phyloP scores from a whole-genome alignment of 2,329 filamentous ascomycete genomes.

The Biscogniauxia sp. region DNA sequence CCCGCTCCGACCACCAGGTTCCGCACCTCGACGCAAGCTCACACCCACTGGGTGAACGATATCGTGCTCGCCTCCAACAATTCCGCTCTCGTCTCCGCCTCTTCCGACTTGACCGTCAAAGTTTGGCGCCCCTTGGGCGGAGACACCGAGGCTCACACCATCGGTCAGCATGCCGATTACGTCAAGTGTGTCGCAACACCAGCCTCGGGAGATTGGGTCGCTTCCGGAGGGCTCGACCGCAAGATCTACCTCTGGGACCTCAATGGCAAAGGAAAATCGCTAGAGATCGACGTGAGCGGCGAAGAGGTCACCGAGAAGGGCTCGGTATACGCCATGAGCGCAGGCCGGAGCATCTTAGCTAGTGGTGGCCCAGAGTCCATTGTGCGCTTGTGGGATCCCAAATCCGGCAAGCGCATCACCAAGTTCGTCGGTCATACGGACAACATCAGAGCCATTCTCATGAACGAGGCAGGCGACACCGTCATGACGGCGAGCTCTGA shows the following conservation, averaged over 20 bases:
- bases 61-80: constrained; percentile 78
- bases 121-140: constrained; percentile 78
- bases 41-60: constrained; percentile 97
- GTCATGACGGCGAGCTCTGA: constrained; percentile 94
- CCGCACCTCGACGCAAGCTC: constrained; percentile 65
- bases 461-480: constrained; percentile 84
- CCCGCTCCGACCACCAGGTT: constrained; percentile 53
- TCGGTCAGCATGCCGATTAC: constrained; percentile 93
- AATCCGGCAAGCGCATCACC: constrained; percentile 84
- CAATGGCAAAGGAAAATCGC: constrained; percentile 77
- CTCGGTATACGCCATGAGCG: constrained; percentile 87
- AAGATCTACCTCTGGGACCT: constrained; percentile 94
- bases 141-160: constrained; percentile 68
- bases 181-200: constrained; percentile 91
- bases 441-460: constrained; percentile 85
- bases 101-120: constrained; percentile 91
- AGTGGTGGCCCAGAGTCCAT: constrained; percentile 93
- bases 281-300: constrained; percentile 81
- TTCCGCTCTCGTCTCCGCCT: constrained; percentile 79
- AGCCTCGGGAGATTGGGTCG: constrained; percentile 73
- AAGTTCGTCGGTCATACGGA: constrained; percentile 97
- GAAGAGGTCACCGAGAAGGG: constrained; percentile 87
- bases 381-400: constrained; percentile 87
- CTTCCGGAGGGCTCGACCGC: constrained; percentile 88
- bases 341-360: constrained; percentile 76